Evolutionary conservation across 225 moss, liverwort and hornwort genomes (phyloP), one percentile per base, ranked within the genome.

Genomic region (Pseudoscleropodium purum): DNA sequence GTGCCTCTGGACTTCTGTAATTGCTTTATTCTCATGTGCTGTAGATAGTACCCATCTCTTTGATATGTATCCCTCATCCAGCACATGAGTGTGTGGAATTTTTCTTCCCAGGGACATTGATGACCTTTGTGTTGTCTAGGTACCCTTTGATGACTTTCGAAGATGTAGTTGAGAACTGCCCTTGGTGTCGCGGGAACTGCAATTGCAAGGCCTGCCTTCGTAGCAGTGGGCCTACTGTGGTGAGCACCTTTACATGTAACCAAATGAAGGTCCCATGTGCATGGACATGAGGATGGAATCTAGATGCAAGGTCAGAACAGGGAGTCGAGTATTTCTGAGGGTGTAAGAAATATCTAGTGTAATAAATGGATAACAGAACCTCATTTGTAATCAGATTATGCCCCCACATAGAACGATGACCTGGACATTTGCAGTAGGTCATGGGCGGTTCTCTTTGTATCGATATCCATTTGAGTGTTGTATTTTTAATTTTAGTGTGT

Each of bases 181-280:
- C 97, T 84, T 93, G 91, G 87, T 98, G 98, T 88, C 94, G 96
- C 36, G 98, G 97, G 62, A 98, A 98, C 82, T 98, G 98, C 84
- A 98, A 98, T 88, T 98, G 98, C 93, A 98, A 98, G 92, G 96
- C 97, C 33, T 98, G 98, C 90, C 97, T 98, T 87, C 97, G 97
- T 74, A 93, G 89, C 75, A 88, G 89, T 85, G 94, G 93, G 57
- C 95, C 93, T 84, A 23, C 85, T 59, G 68, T 91, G 95, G 98
- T 98, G 92, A 92, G 91, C 85, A 68, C 81, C 61, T 86, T 68
- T 64, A 34, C 52, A 65, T 79, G 47, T 31, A 57, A 72, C 26
- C 36, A 33, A 69, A 18, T 70, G 78, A 91, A 82, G 66, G 33
- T 79, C 43, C 45, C 67, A 34, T 80, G 37, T 82, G 64, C 83